These are phyloP conservation scores for Pichia manshurica DNA, from an alignment of 805 yeast genomes.

Conservation along the genomic window DNA sequence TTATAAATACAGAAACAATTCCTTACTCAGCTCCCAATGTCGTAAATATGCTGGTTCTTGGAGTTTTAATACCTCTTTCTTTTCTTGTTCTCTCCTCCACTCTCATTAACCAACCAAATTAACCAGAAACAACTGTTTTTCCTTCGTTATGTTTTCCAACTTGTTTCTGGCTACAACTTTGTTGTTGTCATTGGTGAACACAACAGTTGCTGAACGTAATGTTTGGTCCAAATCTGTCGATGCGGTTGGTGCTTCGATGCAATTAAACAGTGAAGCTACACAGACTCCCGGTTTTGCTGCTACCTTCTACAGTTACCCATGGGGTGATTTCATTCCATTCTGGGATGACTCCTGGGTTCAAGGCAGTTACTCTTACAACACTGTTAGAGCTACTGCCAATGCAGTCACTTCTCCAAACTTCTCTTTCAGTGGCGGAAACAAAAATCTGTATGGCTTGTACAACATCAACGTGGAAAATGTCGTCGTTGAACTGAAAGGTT, in stretches of 20 bases:
- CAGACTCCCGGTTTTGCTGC: conserved; percentile 8
- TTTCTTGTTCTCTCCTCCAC: no score
- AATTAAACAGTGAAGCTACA: not conserved
- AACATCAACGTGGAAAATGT: conserved; percentile 6
- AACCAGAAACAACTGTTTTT: no score
- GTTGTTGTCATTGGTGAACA: not conserved
- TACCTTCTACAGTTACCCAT: conserved; percentile 2
- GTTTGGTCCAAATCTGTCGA: conserved; percentile 5
- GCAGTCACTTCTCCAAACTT: conserved; percentile 10
- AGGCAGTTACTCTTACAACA: not conserved
- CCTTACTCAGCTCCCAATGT: no score
- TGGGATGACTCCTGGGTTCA: conserved; percentile 5
- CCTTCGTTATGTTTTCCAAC: conserved; percentile 6
- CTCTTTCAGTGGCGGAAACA: not conserved
- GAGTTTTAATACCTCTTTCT: no score
- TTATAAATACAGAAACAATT: no score
- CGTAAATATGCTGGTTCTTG: no score
- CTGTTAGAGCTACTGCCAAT: not conserved
- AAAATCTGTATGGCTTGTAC: conserved; percentile 3
- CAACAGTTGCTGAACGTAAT: not conserved
- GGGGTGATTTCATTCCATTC: conserved; percentile 1
- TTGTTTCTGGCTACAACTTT: conserved; percentile 4
- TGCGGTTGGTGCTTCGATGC: conserved; percentile 6
- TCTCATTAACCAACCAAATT: no score
- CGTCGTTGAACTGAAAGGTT: conserved; percentile 13